Conservation (phyloP, 441 rosid species). For the Brassica hybrid region DNA sequence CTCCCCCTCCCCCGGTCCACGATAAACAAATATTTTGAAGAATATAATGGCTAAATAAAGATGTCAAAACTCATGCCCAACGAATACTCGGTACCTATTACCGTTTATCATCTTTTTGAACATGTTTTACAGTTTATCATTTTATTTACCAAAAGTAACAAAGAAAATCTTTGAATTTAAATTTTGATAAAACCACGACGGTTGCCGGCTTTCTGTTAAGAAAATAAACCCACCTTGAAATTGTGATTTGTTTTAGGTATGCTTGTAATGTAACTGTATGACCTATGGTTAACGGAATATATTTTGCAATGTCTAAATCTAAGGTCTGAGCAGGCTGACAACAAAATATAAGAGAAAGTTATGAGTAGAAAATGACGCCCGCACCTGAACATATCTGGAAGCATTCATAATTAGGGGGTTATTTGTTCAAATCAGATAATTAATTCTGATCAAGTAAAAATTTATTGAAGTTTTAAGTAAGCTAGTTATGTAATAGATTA, state of each 20-base stretch:
- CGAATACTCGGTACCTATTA: neutral
- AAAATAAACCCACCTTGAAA: neutral
- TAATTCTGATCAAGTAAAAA: constrained; percentile 11
- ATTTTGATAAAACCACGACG: neutral
- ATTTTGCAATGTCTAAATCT: constrained; percentile 22
- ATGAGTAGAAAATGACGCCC: constrained; percentile 36
- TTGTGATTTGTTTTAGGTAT: neutral
- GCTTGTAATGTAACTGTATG: constrained; percentile 23
- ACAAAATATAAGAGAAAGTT: neutral
- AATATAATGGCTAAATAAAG: neutral
- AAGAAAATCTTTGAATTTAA: neutral
- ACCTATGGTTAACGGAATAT: constrained; percentile 27
- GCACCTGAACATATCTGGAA: constrained; percentile 33
- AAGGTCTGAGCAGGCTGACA: constrained; percentile 13
- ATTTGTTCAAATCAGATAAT: constrained; percentile 35
- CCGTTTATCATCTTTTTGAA: neutral
- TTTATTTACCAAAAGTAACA: neutral
- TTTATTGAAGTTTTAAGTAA: constrained; percentile 1
- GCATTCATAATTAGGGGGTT: constrained; percentile 29
- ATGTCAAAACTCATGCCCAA: neutral
- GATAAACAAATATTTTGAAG: neutral
- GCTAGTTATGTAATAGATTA: neutral
- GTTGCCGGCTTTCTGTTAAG: neutral
- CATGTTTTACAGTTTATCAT: neutral
- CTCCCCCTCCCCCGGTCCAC: neutral